These are phyloP conservation scores for Penicillium soppii DNA, from an alignment of 495 filamentous ascomycete genomes.

Conservation along the genomic window DNA sequence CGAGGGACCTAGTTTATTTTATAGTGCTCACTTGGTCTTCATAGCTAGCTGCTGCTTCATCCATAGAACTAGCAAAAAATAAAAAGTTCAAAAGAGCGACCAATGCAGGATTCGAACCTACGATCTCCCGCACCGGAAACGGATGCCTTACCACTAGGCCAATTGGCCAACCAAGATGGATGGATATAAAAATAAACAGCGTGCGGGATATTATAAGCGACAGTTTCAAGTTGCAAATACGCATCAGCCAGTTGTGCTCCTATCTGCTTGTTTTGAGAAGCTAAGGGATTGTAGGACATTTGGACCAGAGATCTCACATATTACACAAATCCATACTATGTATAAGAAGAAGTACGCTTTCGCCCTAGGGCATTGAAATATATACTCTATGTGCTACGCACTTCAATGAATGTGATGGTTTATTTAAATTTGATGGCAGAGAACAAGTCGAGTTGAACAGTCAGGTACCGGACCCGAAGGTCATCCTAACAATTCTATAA, in stretches of 20 bases:
- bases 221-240: not conserved
- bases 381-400: too few species aligned
- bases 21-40: too few species aligned
- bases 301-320: too few species aligned
- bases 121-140: constrained; percentile 35
- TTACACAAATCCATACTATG: too few species aligned
- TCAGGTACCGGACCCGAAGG: not conserved
- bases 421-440: not conserved
- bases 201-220: not conserved
- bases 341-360: too few species aligned
- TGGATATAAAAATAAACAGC: not conserved
- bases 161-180: constrained; percentile 18
- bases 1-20: too few species aligned
- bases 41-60: too few species aligned
- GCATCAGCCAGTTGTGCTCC: not conserved
- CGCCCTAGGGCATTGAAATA: too few species aligned
- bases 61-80: not conserved
- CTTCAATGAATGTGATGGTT: too few species aligned
- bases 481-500: not conserved
- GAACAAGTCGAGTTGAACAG: not conserved
- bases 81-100: constrained; percentile 24
- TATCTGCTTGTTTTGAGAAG: too few species aligned
- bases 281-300: too few species aligned
- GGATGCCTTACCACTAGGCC: constrained; percentile 35
- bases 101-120: constrained; percentile 37